Evolutionary conservation across 2,329 filamentous ascomycete genomes (phyloP).

Genomic region (Zarea fungicola): DNA sequence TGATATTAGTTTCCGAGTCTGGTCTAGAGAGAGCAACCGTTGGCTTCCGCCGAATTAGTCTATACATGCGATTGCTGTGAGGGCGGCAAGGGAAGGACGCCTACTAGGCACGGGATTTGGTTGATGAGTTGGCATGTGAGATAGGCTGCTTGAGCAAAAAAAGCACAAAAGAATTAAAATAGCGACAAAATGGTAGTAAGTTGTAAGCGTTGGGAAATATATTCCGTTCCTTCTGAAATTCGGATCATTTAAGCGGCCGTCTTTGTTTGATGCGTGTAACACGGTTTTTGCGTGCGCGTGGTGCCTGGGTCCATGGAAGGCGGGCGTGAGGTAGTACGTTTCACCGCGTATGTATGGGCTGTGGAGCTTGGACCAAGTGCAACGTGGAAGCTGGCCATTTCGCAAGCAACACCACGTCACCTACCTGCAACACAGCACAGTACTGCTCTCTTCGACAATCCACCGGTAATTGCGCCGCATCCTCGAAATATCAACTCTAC

Average conservation of each 20-base stretch:
- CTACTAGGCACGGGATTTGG: no score
- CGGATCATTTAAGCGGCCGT: not conserved
- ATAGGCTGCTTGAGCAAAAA: no score
- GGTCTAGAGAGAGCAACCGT: no score
- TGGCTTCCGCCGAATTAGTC: no score
- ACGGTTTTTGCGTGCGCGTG: not conserved
- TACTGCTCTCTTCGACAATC: not conserved
- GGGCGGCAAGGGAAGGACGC: no score
- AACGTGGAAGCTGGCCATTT: conserved; percentile 21
- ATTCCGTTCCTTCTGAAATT: no score
- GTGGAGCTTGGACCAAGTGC: conserved; percentile 24
- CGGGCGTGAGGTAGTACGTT: conserved; percentile 4
- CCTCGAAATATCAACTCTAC: no score
- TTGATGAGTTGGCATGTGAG: no score
- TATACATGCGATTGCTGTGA: no score
- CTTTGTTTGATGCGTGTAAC: not conserved
- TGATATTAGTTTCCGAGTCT: no score
- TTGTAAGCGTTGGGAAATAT: not conserved
- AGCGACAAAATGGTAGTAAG: not conserved
- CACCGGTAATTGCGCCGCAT: not conserved
- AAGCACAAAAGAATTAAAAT: no score
- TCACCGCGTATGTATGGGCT: not conserved
- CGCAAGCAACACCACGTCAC: conserved; percentile 12
- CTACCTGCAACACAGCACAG: conserved; percentile 4
- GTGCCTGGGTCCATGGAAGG: not conserved